Base-by-base conservation (phyloP, 805 yeast species). In the Ogataea trehaloabstinens region DNA sequence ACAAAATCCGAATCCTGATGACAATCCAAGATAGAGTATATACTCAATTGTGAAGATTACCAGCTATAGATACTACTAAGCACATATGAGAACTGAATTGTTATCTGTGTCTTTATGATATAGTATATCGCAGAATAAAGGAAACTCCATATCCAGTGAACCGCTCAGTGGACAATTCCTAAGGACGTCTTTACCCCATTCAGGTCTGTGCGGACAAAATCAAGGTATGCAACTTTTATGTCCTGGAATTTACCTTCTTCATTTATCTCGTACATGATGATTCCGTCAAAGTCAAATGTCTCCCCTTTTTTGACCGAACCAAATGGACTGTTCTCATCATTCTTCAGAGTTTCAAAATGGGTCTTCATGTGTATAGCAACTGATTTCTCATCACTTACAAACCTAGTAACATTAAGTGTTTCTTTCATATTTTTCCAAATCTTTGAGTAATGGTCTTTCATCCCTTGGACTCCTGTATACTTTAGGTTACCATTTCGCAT, bases 401-500 rank as follows among this genome's bases (percentile, higher is more conserved):
- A 33, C 19, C n/a, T 22, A 15, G 24, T 33, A 7, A 33, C 35
- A 19, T 33, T 33, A 13, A 21, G 17, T 5, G 20, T 19, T 15
- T 33, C 35, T 13, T 33, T 33, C 35, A 33, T 33, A 5, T 10
- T 6, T 8, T n/a, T 33, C 35, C 35, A 33, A 19, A 33, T 33
- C 19, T 21, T 33, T 8, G n/a, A 15, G 28, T 33, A 33, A 13
- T 33, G 35, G 19, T 33, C 35, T 18, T 33, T 33, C 35, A 33
- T 33, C 6, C 35, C 35, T 20, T 20, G 28, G 10, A 33, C 35
- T 20, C 35, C 35, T 6, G 28, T 33, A 17, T 33, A 33, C 5
- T 19, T 16, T 7, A 33, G 35, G 18, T 33, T 33, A n/a, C 35
- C 35, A 15, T 33, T 33, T 10, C 28, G 35, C 35, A 33, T 33